Base-by-base conservation (phyloP, 257 asterid genomes). In the Solanum chiquidenum region DNA sequence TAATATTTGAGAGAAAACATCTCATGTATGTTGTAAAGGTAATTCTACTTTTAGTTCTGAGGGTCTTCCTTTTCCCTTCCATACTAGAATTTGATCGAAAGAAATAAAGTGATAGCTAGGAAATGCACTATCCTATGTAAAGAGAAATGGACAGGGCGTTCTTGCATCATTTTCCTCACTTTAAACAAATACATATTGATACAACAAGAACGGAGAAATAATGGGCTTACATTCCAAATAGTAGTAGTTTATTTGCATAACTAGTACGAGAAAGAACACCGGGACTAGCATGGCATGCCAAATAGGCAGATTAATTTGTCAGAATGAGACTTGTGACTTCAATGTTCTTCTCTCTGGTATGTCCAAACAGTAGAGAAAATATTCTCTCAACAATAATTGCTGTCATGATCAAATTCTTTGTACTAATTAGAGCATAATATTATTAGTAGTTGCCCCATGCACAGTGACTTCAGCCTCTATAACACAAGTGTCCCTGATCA, bases 401-500 rank as follows among this genome's bases (percentile, higher is more conserved):
- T 44, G 66, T 79, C 38, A 79, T 42, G n/a, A 27, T 25, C 40
- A 42, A 25, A 25, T 25, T 46, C 38, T 79, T 37, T 18, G 18
- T 5, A 14, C 9, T 27, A 79, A 44, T 25, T 49, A 73, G 33
- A 21, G 31, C 83, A 40, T 27, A 7, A 37, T 84, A 4, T 27
- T 55, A 66, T 84, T 87, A 85, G 75, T 89, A 62, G 93, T 89
- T 72, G 88, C 87, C 66, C 96, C 96, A 73, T 93, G 95, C 77
- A 92, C 89, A 52, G 89, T 89, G 82, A 95, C 89, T 90, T 95
- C 96, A 68, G 94, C 93, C 88, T 95, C 96, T 69, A 95, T 89
- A 79, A 89, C 18, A 91, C 94, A 92, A 82, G 64, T 29, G 86
- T 95, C 92, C 62, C 87, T 93, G 80, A 91, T 88, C 71, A 91